These are phyloP conservation scores for Arabidopsis suecica DNA, from an alignment of 345 rosid species.

Conservation along the genomic window DNA sequence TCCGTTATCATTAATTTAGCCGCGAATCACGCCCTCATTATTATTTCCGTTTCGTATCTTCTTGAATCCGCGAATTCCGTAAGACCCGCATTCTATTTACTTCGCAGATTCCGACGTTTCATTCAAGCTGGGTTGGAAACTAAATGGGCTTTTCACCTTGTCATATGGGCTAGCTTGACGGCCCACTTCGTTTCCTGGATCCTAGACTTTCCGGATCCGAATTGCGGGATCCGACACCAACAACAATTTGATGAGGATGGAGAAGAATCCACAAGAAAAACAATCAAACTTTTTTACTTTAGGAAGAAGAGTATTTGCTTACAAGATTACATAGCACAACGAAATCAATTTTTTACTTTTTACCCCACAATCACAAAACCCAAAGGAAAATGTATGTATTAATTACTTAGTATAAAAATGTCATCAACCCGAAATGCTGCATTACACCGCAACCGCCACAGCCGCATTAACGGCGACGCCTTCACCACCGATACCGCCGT, in stretches of 20 bases:
- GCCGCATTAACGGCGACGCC: slow-evolving; percentile 34
- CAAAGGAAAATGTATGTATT: slow-evolving; percentile 42
- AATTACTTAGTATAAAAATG: neutral
- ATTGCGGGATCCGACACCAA: too few species aligned
- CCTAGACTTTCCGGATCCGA: too few species aligned
- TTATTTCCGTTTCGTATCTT: too few species aligned
- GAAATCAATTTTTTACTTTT: slow-evolving; percentile 29
- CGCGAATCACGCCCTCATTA: too few species aligned
- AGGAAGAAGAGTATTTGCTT: slow-evolving; percentile 12
- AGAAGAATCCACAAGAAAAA: slow-evolving; percentile 9
- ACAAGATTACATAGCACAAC: slow-evolving; percentile 32
- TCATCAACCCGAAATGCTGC: slow-evolving; percentile 9
- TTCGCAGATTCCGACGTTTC: too few species aligned
- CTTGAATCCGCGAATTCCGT: too few species aligned
- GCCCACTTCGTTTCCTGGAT: too few species aligned
- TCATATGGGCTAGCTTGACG: too few species aligned
- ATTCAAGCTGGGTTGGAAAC: too few species aligned
- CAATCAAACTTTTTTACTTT: slow-evolving; percentile 5
- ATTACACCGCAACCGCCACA: slow-evolving; percentile 41
- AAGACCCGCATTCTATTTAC: too few species aligned
- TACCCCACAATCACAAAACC: slow-evolving; percentile 36
- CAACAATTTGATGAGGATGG: neutral
- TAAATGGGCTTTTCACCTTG: too few species aligned
- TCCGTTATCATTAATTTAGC: too few species aligned
- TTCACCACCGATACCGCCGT: slow-evolving; percentile 17